phyloP scores from a whole-genome alignment of 345 rosid species.

The Brassica napus region DNA sequence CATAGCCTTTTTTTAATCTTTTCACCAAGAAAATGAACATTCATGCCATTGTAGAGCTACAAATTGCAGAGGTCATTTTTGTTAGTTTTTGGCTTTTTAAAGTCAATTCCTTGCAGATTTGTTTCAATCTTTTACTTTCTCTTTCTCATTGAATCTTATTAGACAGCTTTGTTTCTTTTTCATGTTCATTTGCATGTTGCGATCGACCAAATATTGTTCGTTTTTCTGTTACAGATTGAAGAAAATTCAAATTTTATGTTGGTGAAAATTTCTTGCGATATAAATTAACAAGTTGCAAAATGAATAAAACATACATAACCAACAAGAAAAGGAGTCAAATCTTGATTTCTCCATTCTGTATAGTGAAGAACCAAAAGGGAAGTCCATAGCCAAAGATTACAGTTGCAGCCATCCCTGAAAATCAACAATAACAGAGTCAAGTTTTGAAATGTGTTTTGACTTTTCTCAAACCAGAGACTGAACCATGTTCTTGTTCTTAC shows the following conservation, averaged over 20 bases:
- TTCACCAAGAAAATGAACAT: slow-evolving; percentile 39
- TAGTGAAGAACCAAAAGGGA: slow-evolving; percentile 56
- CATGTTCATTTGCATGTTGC: background rate
- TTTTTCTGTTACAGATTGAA: too few species aligned
- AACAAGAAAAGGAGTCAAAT: slow-evolving; percentile 3
- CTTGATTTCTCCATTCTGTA: slow-evolving; percentile 51
- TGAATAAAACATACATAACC: background rate
- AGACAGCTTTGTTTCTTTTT: background rate
- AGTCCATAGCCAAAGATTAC: slow-evolving; percentile 59
- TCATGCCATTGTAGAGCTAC: slow-evolving; percentile 70
- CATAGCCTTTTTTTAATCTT: background rate
- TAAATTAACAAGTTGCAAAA: too few species aligned
- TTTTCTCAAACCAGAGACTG: background rate
- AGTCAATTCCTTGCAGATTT: slow-evolving; percentile 28
- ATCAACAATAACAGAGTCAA: background rate
- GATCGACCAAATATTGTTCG: too few species aligned
- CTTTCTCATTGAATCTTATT: background rate
- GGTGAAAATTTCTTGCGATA: too few species aligned
- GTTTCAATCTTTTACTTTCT: background rate
- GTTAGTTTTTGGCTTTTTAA: slow-evolving; percentile 33
- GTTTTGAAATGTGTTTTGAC: background rate
- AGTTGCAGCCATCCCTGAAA: slow-evolving; percentile 55
- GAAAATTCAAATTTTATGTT: too few species aligned
- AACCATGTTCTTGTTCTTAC: slow-evolving; percentile 34
- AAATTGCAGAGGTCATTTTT: slow-evolving; percentile 65